Evolutionary conservation across 257 asterid genomes (phyloP), one percentile per base, ranked within the genome.

Genomic region (Solanum sejunctum): DNA sequence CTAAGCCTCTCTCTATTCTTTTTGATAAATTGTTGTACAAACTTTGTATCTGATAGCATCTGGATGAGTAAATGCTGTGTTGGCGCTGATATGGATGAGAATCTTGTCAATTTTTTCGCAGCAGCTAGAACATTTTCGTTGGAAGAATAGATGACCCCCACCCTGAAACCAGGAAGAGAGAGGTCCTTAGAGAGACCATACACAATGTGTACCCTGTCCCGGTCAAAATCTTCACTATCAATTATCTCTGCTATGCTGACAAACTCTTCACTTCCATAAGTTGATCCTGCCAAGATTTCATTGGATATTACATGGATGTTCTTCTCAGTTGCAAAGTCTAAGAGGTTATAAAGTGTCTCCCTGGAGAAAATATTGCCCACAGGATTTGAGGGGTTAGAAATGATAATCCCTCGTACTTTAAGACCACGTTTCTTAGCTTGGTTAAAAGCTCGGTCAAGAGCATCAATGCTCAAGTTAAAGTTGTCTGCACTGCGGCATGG

Each of bases 401-500:
- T 85, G 56, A 93, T 89, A 72, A 93, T 85, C 56, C 95, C 97
- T 75, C 94, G 92, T 78, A 93, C 92, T 85, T 67, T 91, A 61
- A 93, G 88, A 26, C 95, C 93, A 4, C 95, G 93, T 86, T 93
- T 93, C 87, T 90, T 93, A n/a, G 94, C 92, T 83, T 91, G 93
- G 88, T 86, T 92, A 86, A 87, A 91, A 15, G 94, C 95, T 61
- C 92, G 89, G 52, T 92, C 97, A 56, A 93, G 91, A 23, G 95
- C 88, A 43, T 89, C 84, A 26, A 84, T 86, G 60, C 91, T 92
- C 54, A 92, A 86, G 80, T 86, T 88, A 89, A 93, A 93, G 87
- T 89, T 87, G 87, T 93, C 97, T 67, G 95, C 87, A 83, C 97
- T 93, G 43, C 97, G 92, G 87, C 95, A 93, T 55, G 94, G 95